These are phyloP conservation scores for Penicillium sclerotiorum DNA, from an alignment of 2,329 filamentous ascomycete genomes.

Conservation along the genomic window DNA sequence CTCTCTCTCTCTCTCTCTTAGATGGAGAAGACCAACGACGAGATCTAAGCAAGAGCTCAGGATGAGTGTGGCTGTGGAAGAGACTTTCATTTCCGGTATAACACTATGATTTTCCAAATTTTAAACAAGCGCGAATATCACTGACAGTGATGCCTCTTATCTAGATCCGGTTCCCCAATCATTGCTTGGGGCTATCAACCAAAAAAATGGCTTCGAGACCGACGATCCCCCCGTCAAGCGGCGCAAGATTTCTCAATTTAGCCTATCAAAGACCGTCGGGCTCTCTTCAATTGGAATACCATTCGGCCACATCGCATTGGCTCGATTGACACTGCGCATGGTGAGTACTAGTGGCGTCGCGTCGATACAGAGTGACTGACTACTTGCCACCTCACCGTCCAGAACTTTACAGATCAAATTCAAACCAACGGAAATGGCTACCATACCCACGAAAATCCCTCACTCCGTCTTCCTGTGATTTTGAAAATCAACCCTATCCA, in stretches of 20 bases:
- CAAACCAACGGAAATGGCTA: not conserved
- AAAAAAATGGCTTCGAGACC: conserved; percentile 12
- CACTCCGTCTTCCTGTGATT: conserved; percentile 23
- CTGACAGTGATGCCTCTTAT: conserved; percentile 1
- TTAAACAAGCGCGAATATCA: conserved; percentile 5
- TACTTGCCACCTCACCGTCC: conserved; percentile 5
- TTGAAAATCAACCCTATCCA: conserved; percentile 13
- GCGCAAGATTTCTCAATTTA: conserved; percentile 31
- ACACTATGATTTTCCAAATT: too few species aligned
- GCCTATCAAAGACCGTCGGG: conserved; percentile 18
- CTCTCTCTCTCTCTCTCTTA: too few species aligned
- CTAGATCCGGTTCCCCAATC: conserved; percentile 27
- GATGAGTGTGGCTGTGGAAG: conserved; percentile 19
- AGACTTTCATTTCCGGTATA: conserved; percentile 16
- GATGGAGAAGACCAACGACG: not conserved
- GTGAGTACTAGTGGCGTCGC: conserved; percentile 26
- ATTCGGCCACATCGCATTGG: conserved; percentile 37
- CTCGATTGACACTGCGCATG: conserved; percentile 32
- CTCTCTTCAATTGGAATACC: conserved; percentile 22
- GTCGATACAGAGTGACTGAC: conserved; percentile 1
- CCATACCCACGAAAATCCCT: not conserved
- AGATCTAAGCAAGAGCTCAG: not conserved
- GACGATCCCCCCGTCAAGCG: conserved; percentile 35
- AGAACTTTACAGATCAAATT: conserved; percentile 22
- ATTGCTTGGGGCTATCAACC: conserved; percentile 27